phyloP scores from a whole-genome alignment of 2,329 filamentous ascomycete genomes.

The Xylariaceae sp. region DNA sequence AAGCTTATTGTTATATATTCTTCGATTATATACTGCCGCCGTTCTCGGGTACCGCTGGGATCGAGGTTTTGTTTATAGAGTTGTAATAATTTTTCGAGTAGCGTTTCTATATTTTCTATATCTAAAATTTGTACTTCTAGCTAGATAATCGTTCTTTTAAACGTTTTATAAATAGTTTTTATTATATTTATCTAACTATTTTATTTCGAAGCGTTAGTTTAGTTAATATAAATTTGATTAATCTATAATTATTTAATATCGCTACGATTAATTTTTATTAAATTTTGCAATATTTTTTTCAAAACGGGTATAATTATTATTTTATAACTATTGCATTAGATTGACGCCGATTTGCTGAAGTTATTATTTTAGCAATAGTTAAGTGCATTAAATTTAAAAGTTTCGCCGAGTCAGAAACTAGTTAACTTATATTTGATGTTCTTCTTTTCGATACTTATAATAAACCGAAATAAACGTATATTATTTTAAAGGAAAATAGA shows the following conservation, averaged over 20 bases:
- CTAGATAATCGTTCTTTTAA: slow-evolving; percentile 4
- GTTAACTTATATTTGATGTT: background rate
- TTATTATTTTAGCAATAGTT: background rate
- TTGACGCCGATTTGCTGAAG: background rate
- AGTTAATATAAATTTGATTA: slow-evolving; percentile 5
- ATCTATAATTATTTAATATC: slow-evolving; percentile 5
- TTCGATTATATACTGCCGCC: background rate
- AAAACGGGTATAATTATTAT: background rate
- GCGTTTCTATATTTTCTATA: background rate
- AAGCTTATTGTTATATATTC: background rate
- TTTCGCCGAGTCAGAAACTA: background rate
- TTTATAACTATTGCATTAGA: background rate
- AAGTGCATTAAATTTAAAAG: background rate
- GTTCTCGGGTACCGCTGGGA: background rate
- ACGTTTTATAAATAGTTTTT: slow-evolving; percentile 7
- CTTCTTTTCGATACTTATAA: background rate
- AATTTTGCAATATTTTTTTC: background rate
- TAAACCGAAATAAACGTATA: background rate
- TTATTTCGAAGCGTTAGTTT: background rate
- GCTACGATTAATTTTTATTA: background rate
- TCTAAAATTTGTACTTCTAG: background rate
- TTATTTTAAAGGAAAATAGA: background rate
- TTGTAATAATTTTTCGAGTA: background rate
- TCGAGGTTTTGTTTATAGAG: slow-evolving; percentile 1
- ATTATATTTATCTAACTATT: slow-evolving; percentile 6